Evolutionary conservation across 495 filamentous ascomycete genomes (phyloP), one percentile per base, ranked within the genome.

Genomic region (Penicillium antarcticum): DNA sequence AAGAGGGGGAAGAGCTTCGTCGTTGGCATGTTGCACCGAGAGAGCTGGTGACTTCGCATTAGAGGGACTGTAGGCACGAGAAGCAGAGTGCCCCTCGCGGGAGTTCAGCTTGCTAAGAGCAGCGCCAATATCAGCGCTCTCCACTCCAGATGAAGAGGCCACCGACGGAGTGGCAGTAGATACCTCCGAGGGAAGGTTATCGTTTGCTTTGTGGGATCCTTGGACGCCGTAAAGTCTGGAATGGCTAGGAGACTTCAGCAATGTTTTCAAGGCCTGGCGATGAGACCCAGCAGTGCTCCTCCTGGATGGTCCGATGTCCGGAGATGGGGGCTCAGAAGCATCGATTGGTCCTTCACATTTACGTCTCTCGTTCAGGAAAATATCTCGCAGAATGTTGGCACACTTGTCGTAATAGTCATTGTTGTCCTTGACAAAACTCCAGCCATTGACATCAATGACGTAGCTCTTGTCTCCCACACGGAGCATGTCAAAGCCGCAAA

Each of bases 401-500:
- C 87, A 92, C 60, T 88, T 88, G 61, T 97, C 89, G 60, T 99
- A 99, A 60, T 99, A 99, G 40, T 95, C 91, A 39, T 96, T 91
- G 62, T 99, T 99, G 69, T 99, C 94, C 69, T 99, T 99, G 62
- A 99, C 94, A 63, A 99, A 99, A 61, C 92, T 97, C 94, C 94
- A 99, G 14, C 94, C 94, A 67, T 99, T 99, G 52, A 99, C 95
- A 63, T 99, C 94, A 53, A 99, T 97, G 12, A 99, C 94, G 70
- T 89, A 97, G 67, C 92, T 97, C 69, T 86, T 90, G 13, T 89
- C 88, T 21, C 80, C 84, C 2, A 89, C 87, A 14, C 94, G 85
- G 45, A 99, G 80, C 60, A 99, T 80, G 65, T 99, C 94, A 63
- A 99, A 99, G 4, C 94, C 94, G 65, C 94, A 99, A 12, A 99